These are phyloP conservation scores for Filosporella fistucella DNA, from an alignment of 495 filamentous ascomycete species.

Conservation along the genomic window DNA sequence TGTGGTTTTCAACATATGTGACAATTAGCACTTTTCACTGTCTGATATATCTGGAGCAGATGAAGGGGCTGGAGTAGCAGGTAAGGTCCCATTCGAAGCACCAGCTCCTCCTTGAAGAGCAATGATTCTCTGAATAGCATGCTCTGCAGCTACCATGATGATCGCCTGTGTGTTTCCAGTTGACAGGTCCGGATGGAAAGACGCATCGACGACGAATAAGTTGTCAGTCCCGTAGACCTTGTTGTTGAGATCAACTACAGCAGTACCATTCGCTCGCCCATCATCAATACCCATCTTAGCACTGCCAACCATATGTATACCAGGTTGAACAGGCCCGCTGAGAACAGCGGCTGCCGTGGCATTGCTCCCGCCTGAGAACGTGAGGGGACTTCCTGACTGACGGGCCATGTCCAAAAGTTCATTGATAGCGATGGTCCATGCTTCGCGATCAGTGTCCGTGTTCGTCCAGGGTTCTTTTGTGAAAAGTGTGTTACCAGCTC, in stretches of 20 bases:
- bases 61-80: too few species aligned
- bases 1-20: too few species aligned
- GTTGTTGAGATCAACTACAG: constrained; percentile 55
- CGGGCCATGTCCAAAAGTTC: not conserved
- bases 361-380: not conserved
- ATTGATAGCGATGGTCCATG: not conserved
- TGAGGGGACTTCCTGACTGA: not conserved
- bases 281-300: constrained; percentile 62
- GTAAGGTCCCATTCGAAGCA: not conserved
- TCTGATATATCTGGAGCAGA: too few species aligned
- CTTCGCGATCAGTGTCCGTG: not conserved
- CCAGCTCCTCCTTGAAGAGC: constrained; percentile 10
- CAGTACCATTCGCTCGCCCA: constrained; percentile 53
- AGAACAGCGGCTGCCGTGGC: not conserved
- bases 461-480: not conserved
- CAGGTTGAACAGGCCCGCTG: not conserved
- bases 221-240: constrained; percentile 61
- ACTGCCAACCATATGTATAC: not conserved
- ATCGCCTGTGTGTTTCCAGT: constrained; percentile 46
- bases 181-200: constrained; percentile 50
- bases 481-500: not conserved
- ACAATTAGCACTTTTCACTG: too few species aligned
- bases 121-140: constrained; percentile 45
- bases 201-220: constrained; percentile 47
- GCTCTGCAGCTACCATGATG: constrained; percentile 46